Evolutionary conservation across 208 protist species (phyloP), one percentile per base, ranked within the genome.

Genomic region (Porcisia deanei): DNA sequence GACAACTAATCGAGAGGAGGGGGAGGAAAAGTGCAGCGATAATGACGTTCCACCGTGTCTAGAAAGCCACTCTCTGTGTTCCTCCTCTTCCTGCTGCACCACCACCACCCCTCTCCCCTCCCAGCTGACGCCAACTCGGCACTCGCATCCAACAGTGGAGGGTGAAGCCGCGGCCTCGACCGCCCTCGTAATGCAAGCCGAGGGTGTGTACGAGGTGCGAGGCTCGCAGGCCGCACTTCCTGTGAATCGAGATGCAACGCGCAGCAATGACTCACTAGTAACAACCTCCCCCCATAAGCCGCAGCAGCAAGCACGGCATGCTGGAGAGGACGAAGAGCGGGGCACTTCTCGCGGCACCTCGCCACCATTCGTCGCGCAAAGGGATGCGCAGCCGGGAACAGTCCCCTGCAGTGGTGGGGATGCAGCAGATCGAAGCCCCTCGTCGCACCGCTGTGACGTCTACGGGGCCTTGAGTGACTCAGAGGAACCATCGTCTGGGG

Each of bases 51-150:
- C 43, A 7, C 78, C 72, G 25, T 71, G 66, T 68, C 68, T 74
- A 49, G 41, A 37, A 37, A 49, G 69, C 53, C 58, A 70, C 52
- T 57, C 58, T 25, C 60, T 74, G 12, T 74, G 68, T 68, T 79
- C 75, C 30, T 64, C 59, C 20, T 73, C 53, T 1, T 47, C 55
- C 1, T 53, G 30, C 30, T 30, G 30, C 30, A 30, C 30, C 63
- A 39, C 45, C 73, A 1, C 45, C 64, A 7, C 43, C 63, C 3
- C 30, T 22, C 57, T n/a, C 25, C 65, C 22, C 45, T 55, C 45
- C 45, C 65, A n/a, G 45, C 1, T 22, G 45, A 66, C 61, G 18
- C 59, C 59, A 16, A 64, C 59, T 6, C 59, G 59, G 22, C 59
- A 25, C 18, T n/a, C 61, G 61, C 61, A 16, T 37, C 22, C n/a